These are phyloP conservation scores for Cryptococcus sp. DNA, from an alignment of 1,284 basidiomycete genomes.

Conservation along the genomic window DNA sequence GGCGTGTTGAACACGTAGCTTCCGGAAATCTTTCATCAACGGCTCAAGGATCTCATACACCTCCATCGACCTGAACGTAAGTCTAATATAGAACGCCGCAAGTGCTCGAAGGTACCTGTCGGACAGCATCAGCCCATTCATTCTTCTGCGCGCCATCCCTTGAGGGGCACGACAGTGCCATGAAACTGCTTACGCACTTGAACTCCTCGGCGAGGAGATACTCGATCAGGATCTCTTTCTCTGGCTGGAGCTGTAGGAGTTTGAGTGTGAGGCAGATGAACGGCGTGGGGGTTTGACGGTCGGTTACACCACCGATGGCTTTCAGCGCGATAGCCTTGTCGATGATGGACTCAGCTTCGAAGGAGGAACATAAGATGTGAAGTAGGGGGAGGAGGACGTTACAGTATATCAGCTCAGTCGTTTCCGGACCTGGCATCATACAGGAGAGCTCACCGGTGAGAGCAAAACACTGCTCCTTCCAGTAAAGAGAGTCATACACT, in stretches of 20 bases:
- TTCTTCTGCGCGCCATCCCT: too few relatives aligned
- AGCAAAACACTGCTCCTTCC: slow-evolving; percentile 97
- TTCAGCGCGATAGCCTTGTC: slow-evolving; percentile 83
- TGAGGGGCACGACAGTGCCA: too few relatives aligned
- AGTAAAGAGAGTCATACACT: slow-evolving; percentile 92
- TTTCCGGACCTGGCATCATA: background rate
- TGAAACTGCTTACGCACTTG: slow-evolving; percentile 64
- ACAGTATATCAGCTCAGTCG: background rate
- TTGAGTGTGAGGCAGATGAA: slow-evolving; percentile 91
- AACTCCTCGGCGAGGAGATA: slow-evolving; percentile 95
- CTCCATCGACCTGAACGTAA: slow-evolving; percentile 86
- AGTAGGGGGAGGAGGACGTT: background rate
- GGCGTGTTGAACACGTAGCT: slow-evolving; percentile 75
- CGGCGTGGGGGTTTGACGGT: slow-evolving; percentile 83
- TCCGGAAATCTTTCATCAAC: slow-evolving; percentile 86
- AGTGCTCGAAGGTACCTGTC: slow-evolving; percentile 85
- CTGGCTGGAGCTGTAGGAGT: slow-evolving; percentile 92
- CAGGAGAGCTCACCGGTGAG: slow-evolving; percentile 66
- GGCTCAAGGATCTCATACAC: slow-evolving; percentile 93
- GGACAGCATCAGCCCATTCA: background rate
- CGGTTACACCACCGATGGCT: slow-evolving; percentile 85
- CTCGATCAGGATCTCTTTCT: slow-evolving; percentile 91
- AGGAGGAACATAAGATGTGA: background rate
- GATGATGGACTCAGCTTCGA: slow-evolving; percentile 79
- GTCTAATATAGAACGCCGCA: slow-evolving; percentile 88